Conservation (phyloP, 129 eudicot species). For the Logfia minima region DNA sequence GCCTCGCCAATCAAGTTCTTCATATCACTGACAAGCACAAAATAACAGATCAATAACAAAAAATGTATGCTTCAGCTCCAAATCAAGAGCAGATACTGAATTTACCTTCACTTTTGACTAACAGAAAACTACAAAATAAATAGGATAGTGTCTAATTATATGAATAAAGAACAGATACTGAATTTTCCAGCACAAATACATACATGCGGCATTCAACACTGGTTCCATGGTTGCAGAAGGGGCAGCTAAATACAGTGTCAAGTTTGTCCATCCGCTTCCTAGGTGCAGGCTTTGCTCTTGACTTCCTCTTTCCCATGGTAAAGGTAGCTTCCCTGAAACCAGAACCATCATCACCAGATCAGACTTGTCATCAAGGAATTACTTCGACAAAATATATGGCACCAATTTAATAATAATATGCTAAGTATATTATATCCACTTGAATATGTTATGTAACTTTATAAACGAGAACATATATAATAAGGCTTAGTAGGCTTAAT, state of each 20-base stretch:
- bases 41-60: neutral
- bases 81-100: too few species aligned
- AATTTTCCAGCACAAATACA: conserved; percentile 19
- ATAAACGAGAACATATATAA: too few species aligned
- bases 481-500: neutral
- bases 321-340: neutral
- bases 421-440: neutral
- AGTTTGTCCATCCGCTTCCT: conserved; percentile 92
- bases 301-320: conserved; percentile 86
- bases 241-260: conserved; percentile 91
- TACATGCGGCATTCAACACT: conserved; percentile 94
- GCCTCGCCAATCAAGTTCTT: conserved; percentile 94
- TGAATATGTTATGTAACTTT: too few species aligned
- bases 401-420: neutral
- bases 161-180: neutral
- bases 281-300: conserved; percentile 89
- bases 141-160: neutral
- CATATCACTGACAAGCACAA: conserved; percentile 62
- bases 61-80: neutral
- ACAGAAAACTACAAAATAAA: neutral
- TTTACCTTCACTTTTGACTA: too few species aligned
- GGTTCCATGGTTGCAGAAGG: conserved; percentile 90
- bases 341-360: neutral
- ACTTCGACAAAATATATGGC: neutral
- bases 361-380: neutral